Percentiles rank a stretch among this genome's conserved stretches.
These are phyloP conservation scores for Metschnikowia arizonensis DNA, from an alignment of 805 yeast species.

Conservation along the genomic window DNA sequence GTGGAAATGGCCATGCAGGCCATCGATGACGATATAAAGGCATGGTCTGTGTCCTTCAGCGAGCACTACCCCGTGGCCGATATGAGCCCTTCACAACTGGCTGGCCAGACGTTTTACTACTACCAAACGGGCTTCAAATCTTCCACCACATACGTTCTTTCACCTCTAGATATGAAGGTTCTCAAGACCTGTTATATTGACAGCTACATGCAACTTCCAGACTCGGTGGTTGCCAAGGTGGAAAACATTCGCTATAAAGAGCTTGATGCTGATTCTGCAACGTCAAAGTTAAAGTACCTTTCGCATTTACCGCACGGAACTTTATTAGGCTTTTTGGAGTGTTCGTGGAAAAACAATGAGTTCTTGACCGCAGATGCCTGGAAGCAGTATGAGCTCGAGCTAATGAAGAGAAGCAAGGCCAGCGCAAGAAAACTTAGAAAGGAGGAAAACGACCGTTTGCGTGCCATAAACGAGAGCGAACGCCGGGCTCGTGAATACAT, in stretches of 20 bases:
- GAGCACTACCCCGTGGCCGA: slow-evolving; percentile 24
- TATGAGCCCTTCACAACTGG: slow-evolving; percentile 19
- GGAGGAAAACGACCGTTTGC: slow-evolving; percentile 58
- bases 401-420: slow-evolving; percentile 52
- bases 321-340: slow-evolving; percentile 74
- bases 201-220: slow-evolving; percentile 64
- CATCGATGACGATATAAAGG: slow-evolving; percentile 46
- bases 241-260: slow-evolving; percentile 70
- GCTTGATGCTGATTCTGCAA: slow-evolving; percentile 54
- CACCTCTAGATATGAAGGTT: slow-evolving; percentile 77
- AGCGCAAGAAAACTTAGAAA: slow-evolving; percentile 45
- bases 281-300: slow-evolving; percentile 65
- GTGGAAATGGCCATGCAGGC: slow-evolving; percentile 51
- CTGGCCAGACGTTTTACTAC: slow-evolving; percentile 47
- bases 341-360: slow-evolving; percentile 63
- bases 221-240: slow-evolving; percentile 53
- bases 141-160: slow-evolving; percentile 56
- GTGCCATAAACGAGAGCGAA: slow-evolving; percentile 58
- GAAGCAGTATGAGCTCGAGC: slow-evolving; percentile 49
- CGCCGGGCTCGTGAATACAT: slow-evolving; percentile 55
- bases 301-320: slow-evolving; percentile 84
- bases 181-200: slow-evolving; percentile 56
- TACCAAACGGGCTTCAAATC: slow-evolving; percentile 77
- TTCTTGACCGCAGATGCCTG: slow-evolving; percentile 31
- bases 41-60: slow-evolving; percentile 31